Percentiles rank a stretch among this genome's conserved stretches.
Conservation (phyloP, 208 protist genomes). For the Acanthamoeba culbertsoni region DNA sequence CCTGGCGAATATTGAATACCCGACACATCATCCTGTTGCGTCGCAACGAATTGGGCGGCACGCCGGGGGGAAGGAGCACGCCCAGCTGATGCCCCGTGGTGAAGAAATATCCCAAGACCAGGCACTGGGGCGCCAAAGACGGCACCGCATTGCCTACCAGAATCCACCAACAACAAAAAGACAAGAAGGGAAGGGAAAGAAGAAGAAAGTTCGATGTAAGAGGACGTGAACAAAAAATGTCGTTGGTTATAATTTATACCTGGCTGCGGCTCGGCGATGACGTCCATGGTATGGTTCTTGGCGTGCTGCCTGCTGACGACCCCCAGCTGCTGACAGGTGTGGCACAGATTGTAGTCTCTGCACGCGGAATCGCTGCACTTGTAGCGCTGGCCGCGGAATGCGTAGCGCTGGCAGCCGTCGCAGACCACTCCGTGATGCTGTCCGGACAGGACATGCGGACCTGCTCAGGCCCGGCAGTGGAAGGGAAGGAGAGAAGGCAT, state of each 20-base stretch:
- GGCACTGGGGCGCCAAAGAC: slow-evolving; percentile 1
- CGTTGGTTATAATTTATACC: too few species aligned
- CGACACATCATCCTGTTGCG: slow-evolving; percentile 1
- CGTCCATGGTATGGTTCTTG: neutral
- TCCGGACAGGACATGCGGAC: neutral
- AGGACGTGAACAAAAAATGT: neutral
- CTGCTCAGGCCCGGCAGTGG: neutral
- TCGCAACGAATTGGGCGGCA: neutral
- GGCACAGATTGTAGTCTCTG: slow-evolving; percentile 3
- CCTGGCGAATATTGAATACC: slow-evolving; percentile 10
- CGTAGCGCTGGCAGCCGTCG: slow-evolving; percentile 30
- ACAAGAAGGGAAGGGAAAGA: neutral
- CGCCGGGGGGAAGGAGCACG: neutral
- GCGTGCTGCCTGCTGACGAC: neutral
- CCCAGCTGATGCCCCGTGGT: neutral
- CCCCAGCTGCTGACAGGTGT: slow-evolving; percentile 24
- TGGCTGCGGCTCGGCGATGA: slow-evolving; percentile 4
- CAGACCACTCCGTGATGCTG: slow-evolving; percentile 10
- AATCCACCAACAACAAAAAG: neutral
- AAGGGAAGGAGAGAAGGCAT: neutral
- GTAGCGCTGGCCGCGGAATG: neutral
- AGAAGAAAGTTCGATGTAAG: neutral
- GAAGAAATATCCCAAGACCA: slow-evolving; percentile 20
- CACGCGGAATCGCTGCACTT: neutral
- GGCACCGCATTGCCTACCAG: neutral